Percentiles rank a stretch among this genome's conserved stretches.
Conservation (phyloP, 1,284 basidiomycete genomes). For the Sphagnurus paluster region DNA sequence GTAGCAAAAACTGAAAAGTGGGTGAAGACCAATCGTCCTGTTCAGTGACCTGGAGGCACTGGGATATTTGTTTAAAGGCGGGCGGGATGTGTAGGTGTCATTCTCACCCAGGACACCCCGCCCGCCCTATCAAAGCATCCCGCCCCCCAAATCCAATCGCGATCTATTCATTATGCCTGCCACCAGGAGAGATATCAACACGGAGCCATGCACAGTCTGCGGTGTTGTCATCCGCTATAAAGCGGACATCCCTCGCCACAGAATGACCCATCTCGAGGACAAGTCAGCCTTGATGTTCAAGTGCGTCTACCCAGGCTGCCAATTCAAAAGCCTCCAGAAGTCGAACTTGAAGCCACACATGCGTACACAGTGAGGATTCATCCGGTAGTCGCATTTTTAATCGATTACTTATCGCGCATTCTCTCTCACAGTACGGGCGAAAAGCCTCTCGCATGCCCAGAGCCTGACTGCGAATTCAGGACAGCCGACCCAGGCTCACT, state of each 20-base stretch:
- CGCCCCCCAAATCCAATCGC: neutral
- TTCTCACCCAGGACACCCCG: slow-evolving; percentile 13
- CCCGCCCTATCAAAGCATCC: slow-evolving; percentile 3
- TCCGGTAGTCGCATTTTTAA: neutral
- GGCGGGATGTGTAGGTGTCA: slow-evolving; percentile 1
- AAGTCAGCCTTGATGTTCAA: slow-evolving; percentile 18
- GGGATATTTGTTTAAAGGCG: slow-evolving; percentile 15
- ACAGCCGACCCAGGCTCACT: slow-evolving; percentile 29
- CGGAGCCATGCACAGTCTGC: slow-evolving; percentile 18
- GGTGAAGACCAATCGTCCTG: slow-evolving; percentile 21
- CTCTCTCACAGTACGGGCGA: slow-evolving; percentile 18
- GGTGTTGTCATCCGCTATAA: slow-evolving; percentile 19
- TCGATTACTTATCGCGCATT: neutral
- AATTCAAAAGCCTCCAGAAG: slow-evolving; percentile 27
- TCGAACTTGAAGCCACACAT: slow-evolving; percentile 32
- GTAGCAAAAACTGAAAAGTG: slow-evolving; percentile 14
- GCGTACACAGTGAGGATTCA: slow-evolving; percentile 23
- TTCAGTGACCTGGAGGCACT: slow-evolving; percentile 8
- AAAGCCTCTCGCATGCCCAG: slow-evolving; percentile 23
- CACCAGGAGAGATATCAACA: slow-evolving; percentile 18
- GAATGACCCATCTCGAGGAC: slow-evolving; percentile 14
- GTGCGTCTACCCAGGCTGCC: slow-evolving; percentile 26
- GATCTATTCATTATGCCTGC: slow-evolving; percentile 10
- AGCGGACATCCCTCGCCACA: slow-evolving; percentile 19
- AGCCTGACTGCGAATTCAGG: slow-evolving; percentile 19